Percentiles rank a stretch among this genome's conserved stretches.
Evolutionary conservation across 305 asterid species (phyloP).

Genomic region (Fraxinus nigra): DNA sequence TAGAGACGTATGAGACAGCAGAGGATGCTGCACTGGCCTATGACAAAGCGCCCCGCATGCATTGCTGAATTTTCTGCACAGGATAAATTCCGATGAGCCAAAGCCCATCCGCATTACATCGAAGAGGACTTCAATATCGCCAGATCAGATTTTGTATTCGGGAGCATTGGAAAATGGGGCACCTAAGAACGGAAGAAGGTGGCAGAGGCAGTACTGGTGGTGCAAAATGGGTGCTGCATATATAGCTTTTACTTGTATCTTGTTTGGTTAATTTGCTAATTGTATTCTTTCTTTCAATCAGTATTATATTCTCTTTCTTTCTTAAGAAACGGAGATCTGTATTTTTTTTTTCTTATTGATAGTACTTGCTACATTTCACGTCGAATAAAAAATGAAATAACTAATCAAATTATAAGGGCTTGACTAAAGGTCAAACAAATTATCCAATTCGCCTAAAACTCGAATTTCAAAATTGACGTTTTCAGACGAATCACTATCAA

Average conservation of each 20-base stretch:
- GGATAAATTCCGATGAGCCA: slow-evolving; percentile 20
- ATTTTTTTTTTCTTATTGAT: too few relatives aligned
- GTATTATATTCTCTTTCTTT: too few relatives aligned
- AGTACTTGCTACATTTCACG: not conserved
- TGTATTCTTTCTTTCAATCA: not conserved
- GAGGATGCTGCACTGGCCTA: not conserved
- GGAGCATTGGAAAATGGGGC: not conserved
- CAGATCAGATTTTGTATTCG: not conserved
- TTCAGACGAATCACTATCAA: too few relatives aligned
- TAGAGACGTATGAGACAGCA: not conserved
- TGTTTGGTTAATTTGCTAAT: not conserved
- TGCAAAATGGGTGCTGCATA: not conserved
- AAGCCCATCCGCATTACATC: slow-evolving; percentile 12
- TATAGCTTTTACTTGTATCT: not conserved
- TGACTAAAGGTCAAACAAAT: too few relatives aligned
- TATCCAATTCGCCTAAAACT: too few relatives aligned
- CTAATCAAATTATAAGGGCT: too few relatives aligned
- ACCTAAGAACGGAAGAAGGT: slow-evolving; percentile 13
- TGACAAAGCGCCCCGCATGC: slow-evolving; percentile 25
- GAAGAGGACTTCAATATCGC: not conserved
- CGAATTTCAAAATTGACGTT: too few relatives aligned
- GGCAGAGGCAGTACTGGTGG: not conserved
- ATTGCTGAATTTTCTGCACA: slow-evolving; percentile 13
- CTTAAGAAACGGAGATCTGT: not conserved
- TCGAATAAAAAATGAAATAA: too few relatives aligned